Evolutionary conservation across 1,284 basidiomycete species (phyloP).

Genomic region (Tilletia setariae): DNA sequence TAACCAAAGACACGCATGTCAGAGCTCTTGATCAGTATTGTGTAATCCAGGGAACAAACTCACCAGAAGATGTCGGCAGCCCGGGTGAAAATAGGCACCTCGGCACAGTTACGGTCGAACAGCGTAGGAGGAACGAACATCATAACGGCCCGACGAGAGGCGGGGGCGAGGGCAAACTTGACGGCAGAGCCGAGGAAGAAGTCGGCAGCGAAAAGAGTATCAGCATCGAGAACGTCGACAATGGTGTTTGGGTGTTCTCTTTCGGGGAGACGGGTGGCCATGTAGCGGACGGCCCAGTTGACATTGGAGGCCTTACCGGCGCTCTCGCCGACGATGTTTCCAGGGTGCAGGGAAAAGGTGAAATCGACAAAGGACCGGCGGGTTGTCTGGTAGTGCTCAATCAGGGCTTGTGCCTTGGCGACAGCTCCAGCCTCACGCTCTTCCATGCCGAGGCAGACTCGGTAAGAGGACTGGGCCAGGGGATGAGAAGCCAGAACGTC

Average conservation of each 20-base stretch:
- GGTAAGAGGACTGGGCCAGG: conserved; percentile 39
- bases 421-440: conserved; percentile 46
- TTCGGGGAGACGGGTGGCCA: conserved; percentile 27
- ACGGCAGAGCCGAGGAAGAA: conserved; percentile 48
- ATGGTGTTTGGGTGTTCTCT: conserved; percentile 24
- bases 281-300: conserved; percentile 46
- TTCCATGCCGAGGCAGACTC: conserved; percentile 52
- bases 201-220: conserved; percentile 53
- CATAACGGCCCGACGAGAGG: conserved; percentile 35
- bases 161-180: conserved; percentile 42
- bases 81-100: conserved; percentile 49
- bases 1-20: neutral
- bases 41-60: conserved; percentile 19
- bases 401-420: conserved; percentile 41
- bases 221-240: conserved; percentile 49
- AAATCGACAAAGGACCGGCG: conserved; percentile 39
- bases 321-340: conserved; percentile 44
- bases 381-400: conserved; percentile 35
- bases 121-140: conserved; percentile 49
- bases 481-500: conserved; percentile 52
- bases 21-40: too few species aligned
- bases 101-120: conserved; percentile 51
- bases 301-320: conserved; percentile 51
- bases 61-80: conserved; percentile 53
- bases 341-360: conserved; percentile 49